These are phyloP conservation scores for Craterostigma plantagineum DNA, from an alignment of 257 asterid genomes.

Conservation along the genomic window DNA sequence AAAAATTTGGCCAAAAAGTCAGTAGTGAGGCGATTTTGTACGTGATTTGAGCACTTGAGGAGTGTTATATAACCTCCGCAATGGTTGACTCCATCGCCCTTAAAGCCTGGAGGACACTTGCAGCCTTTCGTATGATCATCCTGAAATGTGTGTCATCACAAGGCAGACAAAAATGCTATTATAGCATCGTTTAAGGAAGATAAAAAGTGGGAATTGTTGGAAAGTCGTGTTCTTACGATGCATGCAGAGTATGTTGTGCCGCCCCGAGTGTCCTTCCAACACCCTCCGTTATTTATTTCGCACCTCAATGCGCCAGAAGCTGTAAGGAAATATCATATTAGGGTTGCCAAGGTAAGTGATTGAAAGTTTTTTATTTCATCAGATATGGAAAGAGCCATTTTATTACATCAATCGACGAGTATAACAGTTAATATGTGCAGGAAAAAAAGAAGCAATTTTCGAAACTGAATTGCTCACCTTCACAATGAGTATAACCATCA, in stretches of 20 bases:
- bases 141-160: conserved; percentile 18
- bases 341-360: not conserved
- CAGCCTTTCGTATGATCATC: conserved; percentile 73
- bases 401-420: not conserved
- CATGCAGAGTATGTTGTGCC: conserved; percentile 85
- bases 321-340: conserved; percentile 15
- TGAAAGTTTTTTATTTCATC: not conserved
- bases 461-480: conserved; percentile 26
- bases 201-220: not conserved
- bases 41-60: not conserved
- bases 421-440: not conserved
- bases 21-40: not conserved
- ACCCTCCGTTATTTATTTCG: conserved; percentile 73
- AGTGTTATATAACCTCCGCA: conserved; percentile 54
- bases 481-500: conserved; percentile 84
- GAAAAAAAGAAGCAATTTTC: not conserved
- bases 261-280: conserved; percentile 63
- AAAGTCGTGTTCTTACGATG: conserved; percentile 42
- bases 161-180: not conserved
- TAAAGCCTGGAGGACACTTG: conserved; percentile 85
- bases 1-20: conserved; percentile 6
- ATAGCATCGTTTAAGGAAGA: not conserved
- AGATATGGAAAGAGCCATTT: not conserved
- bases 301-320: conserved; percentile 87
- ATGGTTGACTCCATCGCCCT: conserved; percentile 66